phyloP scores from a whole-genome alignment of 2,329 filamentous ascomycete species.

The Pseudogymnoascus sp. region DNA sequence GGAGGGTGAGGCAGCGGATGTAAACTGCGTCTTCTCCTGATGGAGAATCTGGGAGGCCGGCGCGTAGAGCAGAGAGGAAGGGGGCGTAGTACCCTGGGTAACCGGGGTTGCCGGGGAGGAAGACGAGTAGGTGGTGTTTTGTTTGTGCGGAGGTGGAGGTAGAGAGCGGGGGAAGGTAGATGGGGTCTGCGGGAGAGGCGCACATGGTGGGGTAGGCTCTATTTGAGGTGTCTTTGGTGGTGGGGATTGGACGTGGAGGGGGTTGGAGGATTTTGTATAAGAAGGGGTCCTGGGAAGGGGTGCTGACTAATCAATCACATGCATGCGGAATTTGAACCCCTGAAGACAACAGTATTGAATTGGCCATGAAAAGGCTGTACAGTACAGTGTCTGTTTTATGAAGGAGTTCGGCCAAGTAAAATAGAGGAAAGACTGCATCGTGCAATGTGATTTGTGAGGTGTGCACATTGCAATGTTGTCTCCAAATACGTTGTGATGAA shows the following conservation, averaged over 20 bases:
- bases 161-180: neutral
- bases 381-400: neutral
- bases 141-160: neutral
- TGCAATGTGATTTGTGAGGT: neutral
- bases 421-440: neutral
- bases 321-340: neutral
- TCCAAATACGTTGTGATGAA: neutral
- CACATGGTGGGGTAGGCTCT: neutral
- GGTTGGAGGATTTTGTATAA: neutral
- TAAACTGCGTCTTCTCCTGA: constrained; percentile 20
- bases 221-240: neutral
- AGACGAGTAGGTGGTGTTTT: constrained; percentile 49
- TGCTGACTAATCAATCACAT: constrained; percentile 2
- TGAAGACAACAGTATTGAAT: neutral
- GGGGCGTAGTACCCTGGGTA: constrained; percentile 63
- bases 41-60: constrained; percentile 37
- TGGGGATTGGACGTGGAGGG: neutral
- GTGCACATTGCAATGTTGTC: neutral
- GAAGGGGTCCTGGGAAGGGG: neutral
- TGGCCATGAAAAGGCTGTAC: neutral
- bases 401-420: neutral
- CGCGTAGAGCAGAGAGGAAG: constrained; percentile 53
- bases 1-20: neutral
- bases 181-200: neutral
- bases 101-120: constrained; percentile 70